A percentile compares a stretch with the other conserved stretches of the same genome.
phyloP scores from a whole-genome alignment of 1,139 yeast species.

The Debaryomyces sp. region DNA sequence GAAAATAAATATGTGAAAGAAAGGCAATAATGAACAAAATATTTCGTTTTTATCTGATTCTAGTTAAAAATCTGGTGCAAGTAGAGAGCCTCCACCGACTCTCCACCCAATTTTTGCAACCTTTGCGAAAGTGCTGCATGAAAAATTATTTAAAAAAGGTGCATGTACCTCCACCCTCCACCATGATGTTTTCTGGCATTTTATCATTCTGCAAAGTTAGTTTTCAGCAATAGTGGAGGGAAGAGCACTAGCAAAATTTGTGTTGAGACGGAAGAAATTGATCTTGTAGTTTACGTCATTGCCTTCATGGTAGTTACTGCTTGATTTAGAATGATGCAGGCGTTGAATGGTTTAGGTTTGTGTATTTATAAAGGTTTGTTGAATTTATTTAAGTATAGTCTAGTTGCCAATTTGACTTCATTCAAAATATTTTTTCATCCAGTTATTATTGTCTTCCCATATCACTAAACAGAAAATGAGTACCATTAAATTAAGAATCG shows the following conservation, averaged over 20 bases:
- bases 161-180: neutral
- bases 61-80: neutral
- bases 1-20: neutral
- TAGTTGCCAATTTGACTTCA: neutral
- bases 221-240: neutral
- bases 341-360: neutral
- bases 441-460: neutral
- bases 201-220: neutral
- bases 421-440: neutral
- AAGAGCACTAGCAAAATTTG: neutral
- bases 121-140: neutral
- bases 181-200: neutral
- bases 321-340: neutral
- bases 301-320: neutral
- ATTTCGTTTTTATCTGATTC: neutral
- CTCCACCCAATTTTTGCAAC: neutral
- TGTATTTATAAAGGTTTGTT: neutral
- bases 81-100: neutral
- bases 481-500: constrained; percentile 22
- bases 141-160: too few species aligned
- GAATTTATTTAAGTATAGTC: neutral
- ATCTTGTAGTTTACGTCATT: neutral
- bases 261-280: neutral
- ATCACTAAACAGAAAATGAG: neutral
- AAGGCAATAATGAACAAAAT: neutral